These are phyloP conservation scores for Paecilomyces niveus DNA, from an alignment of 2,329 filamentous ascomycete species.

Conservation along the genomic window DNA sequence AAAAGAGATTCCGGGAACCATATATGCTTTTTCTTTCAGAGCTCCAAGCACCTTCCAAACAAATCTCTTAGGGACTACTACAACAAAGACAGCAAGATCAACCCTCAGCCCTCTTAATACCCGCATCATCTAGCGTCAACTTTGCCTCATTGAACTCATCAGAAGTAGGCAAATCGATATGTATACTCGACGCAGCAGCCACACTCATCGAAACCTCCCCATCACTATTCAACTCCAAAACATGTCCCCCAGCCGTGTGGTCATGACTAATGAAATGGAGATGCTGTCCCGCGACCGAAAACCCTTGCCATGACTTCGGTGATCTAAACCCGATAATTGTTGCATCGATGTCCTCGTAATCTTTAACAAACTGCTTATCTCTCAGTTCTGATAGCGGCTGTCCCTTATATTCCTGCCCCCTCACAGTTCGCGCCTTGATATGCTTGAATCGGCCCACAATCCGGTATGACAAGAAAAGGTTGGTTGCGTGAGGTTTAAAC, in stretches of 20 bases:
- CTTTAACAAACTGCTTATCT: slow-evolving; percentile 5
- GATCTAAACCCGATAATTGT: slow-evolving; percentile 39
- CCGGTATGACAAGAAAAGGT: slow-evolving; percentile 22
- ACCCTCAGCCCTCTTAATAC: not conserved
- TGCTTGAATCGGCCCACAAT: slow-evolving; percentile 14
- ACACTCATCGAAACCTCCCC: slow-evolving; percentile 27
- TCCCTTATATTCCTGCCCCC: slow-evolving; percentile 20
- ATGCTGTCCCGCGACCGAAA: slow-evolving; percentile 36
- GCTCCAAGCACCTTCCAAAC: too few species aligned
- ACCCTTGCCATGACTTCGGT: slow-evolving; percentile 33
- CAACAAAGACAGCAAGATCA: not conserved
- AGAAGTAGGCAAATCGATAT: slow-evolving; percentile 32
- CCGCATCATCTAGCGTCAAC: not conserved
- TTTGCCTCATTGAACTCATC: slow-evolving; percentile 32
- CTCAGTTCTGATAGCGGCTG: slow-evolving; percentile 24
- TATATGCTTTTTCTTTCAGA: too few species aligned
- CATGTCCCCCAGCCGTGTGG: slow-evolving; percentile 8
- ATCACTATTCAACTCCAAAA: slow-evolving; percentile 30
- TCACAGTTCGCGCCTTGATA: slow-evolving; percentile 20
- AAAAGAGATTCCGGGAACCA: not conserved
- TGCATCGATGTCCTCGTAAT: slow-evolving; percentile 19
- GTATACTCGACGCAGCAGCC: slow-evolving; percentile 30
- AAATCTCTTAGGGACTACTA: not conserved
- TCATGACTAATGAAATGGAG: slow-evolving; percentile 35
- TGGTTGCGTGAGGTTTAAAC: slow-evolving; percentile 13